Percentiles rank a stretch among this genome's conserved stretches.
These are phyloP conservation scores for Dillenia turbinata DNA, from an alignment of 164 flowering plant genomes.

Conservation along the genomic window DNA sequence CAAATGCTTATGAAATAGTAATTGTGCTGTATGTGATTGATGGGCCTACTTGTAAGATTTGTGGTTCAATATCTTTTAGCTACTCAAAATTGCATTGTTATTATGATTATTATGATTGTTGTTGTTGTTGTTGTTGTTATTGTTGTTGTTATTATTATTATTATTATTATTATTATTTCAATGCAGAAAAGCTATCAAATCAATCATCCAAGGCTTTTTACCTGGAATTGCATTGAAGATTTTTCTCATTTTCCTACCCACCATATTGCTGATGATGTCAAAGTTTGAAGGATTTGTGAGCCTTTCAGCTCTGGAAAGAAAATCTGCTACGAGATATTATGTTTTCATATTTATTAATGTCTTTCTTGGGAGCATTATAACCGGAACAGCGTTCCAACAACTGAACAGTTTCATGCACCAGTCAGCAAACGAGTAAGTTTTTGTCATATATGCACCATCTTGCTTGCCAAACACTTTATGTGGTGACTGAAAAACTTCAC, in stretches of 20 bases:
- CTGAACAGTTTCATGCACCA: constrained; percentile 58
- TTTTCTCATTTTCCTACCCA: constrained; percentile 70
- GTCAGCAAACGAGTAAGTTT: constrained; percentile 78
- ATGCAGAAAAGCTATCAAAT: constrained; percentile 61
- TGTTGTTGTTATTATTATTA: no score
- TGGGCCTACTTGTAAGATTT: no score
- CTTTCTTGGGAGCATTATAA: constrained; percentile 81
- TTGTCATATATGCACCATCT: neutral
- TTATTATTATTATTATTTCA: neutral
- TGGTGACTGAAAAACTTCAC: no score
- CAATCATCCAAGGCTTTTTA: constrained; percentile 82
- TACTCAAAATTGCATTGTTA: no score
- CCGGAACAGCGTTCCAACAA: constrained; percentile 87
- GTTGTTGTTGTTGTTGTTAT: no score
- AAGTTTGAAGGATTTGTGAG: constrained; percentile 75
- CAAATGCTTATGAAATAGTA: no score
- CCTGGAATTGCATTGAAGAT: constrained; percentile 89
- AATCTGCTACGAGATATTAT: constrained; percentile 74
- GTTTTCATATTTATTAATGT: constrained; percentile 72
- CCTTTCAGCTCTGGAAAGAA: constrained; percentile 65
- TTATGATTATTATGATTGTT: no score
- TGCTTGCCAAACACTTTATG: neutral
- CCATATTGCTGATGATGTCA: constrained; percentile 84
- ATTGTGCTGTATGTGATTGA: no score
- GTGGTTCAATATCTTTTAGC: no score